Base-by-base conservation (phyloP, 441 rosid genomes). In the Aleurites moluccanus region DNA sequence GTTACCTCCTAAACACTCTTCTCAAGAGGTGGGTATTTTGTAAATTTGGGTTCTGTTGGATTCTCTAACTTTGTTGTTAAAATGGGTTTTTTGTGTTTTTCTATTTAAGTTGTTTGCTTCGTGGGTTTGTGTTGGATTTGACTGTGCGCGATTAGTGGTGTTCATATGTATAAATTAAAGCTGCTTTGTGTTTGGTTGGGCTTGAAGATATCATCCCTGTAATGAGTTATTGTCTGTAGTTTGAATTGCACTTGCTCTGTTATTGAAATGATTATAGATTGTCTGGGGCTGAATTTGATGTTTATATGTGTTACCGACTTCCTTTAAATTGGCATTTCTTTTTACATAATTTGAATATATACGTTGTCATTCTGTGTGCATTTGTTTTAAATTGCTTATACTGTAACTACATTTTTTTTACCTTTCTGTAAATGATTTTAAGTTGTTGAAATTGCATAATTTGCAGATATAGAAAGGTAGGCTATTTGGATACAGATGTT, bases 401-500 rank as follows among this genome's bases (percentile, higher is more conserved):
- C 15, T 56, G 38, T 33, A 15, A 57, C 2, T 3, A 16, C 50
- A n/a, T 38, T 38, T 35, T 0, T 10, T 64, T 38, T 68, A 28
- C 10, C n/a, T 10, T n/a, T 38, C 28, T 21, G 3, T 47, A 33
- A 68, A 10, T 49, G 45, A 44, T 35, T 30, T 35, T 38, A 30
- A 55, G 35, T n/a, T 75, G 52, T 60, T 10, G 25, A 28, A 57
- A 47, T 64, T 57, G 18, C 16, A 14, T 63, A 23, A 20, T 83
- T 73, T 80, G 79, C 89, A 93, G 99, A 79, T 91, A 89, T 79
- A 86, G 78, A 75, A 92, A 82, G 78, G 97, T 91, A 35, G 95
- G 89, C 62, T 96, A 88, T 80, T 88, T 93, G 92, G 98, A 96
- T 80, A 87, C 91, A 0, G 99, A 96, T 84, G 97, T 90, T 76